phyloP scores from a whole-genome alignment of 2,329 filamentous ascomycete species.

The Fusarium tuaranense region DNA sequence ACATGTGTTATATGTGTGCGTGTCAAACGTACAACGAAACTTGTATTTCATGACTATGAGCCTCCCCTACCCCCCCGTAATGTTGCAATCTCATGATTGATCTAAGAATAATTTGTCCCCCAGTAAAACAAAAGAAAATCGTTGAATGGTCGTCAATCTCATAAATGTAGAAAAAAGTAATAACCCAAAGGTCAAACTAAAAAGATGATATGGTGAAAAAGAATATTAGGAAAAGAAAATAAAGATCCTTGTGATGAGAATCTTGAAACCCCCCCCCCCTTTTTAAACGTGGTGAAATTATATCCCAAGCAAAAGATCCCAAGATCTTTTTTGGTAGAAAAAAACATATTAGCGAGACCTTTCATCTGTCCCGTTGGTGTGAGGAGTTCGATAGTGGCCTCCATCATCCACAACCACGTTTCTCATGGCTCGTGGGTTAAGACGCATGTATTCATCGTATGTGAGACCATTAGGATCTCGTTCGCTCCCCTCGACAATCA shows the following conservation, averaged over 20 bases:
- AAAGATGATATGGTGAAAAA: neutral
- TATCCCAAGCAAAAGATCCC: neutral
- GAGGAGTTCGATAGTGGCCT: constrained; percentile 29
- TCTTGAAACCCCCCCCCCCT: neutral
- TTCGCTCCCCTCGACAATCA: constrained; percentile 30
- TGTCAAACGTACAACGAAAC: constrained; percentile 28
- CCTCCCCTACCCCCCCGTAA: constrained; percentile 2
- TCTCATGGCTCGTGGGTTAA: constrained; percentile 32
- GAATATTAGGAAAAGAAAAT: neutral
- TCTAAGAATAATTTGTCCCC: neutral
- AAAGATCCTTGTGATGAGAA: neutral
- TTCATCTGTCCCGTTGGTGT: constrained; percentile 23
- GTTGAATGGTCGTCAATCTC: constrained; percentile 25
- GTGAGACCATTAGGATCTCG: constrained; percentile 27
- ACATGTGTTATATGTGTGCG: neutral
- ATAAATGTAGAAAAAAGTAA: constrained; percentile 10
- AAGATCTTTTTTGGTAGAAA: neutral
- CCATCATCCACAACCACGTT: constrained; percentile 30
- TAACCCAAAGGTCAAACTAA: neutral
- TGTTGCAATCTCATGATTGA: constrained; percentile 9
- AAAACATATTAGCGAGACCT: constrained; percentile 10
- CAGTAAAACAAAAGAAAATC: neutral
- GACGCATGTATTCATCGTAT: constrained; percentile 40
- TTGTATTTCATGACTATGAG: constrained; percentile 22
- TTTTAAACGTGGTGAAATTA: constrained; percentile 7